Evolutionary conservation across 2,329 filamentous ascomycete genomes (phyloP).

Genomic region (Pestalotiopsis sp.): DNA sequence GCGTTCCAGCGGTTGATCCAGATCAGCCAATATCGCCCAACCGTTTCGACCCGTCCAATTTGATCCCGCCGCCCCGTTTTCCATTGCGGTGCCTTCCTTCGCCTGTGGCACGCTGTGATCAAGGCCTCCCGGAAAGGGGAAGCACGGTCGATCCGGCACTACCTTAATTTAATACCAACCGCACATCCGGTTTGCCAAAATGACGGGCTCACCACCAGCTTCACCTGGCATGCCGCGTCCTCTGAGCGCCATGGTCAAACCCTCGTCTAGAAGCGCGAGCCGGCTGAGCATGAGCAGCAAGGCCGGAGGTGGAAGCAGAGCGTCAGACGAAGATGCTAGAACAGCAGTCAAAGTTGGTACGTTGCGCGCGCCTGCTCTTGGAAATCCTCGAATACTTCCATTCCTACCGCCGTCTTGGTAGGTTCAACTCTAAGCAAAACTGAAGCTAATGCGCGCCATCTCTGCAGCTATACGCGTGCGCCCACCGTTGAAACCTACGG

Average conservation of each 20-base stretch:
- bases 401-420: not conserved
- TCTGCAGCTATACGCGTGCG: slow-evolving; percentile 83
- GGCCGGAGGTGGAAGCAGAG: slow-evolving; percentile 73
- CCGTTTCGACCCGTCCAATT: not conserved
- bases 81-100: not conserved
- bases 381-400: not conserved
- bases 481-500: slow-evolving; percentile 77
- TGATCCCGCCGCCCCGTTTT: not conserved
- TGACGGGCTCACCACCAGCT: slow-evolving; percentile 71
- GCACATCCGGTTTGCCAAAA: slow-evolving; percentile 31
- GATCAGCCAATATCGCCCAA: not conserved
- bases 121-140: not conserved
- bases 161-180: slow-evolving; percentile 7
- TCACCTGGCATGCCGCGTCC: slow-evolving; percentile 69
- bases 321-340: slow-evolving; percentile 84
- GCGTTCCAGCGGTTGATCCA: slow-evolving; percentile 4
- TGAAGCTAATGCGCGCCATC: slow-evolving; percentile 4
- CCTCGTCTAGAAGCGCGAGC: slow-evolving; percentile 74
- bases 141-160: not conserved
- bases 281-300: slow-evolving; percentile 85
- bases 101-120: not conserved
- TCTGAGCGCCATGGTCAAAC: slow-evolving; percentile 78
- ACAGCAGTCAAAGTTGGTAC: slow-evolving; percentile 95
- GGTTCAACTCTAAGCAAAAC: not conserved
- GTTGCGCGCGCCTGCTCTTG: slow-evolving; percentile 39